Base-by-base conservation (phyloP, 2,329 filamentous ascomycete species). In the Penicillium aurantiogriseum region DNA sequence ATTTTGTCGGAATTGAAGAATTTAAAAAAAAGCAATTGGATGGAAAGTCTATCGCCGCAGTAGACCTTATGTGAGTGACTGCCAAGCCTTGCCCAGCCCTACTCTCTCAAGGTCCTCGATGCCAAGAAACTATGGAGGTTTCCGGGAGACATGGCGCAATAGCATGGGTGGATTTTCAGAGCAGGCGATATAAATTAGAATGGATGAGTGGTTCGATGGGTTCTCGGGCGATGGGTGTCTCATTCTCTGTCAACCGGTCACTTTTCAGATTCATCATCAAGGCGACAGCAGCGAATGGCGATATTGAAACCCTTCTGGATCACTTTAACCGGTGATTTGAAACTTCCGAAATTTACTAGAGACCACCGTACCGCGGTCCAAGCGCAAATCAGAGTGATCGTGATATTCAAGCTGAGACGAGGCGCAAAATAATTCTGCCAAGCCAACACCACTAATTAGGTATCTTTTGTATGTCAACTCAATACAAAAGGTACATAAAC, bases 91-190 rank as follows among this genome's bases (percentile, higher is more conserved):
- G 42, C 42, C 42, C 23, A 44, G 42, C 19, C 51, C 15, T 54
- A 13, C 2, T 10, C 27, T 48, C 44, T 42, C 52, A 54, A 48
- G 52, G 52, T 54, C 52, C 52, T 54, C 45, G 45, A 50, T 54
- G 43, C 52, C 52, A 54, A 54, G 52, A n/a, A 35, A n/a, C 5
- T 7, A 10, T 29, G 1, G 10, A 15, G 27, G 6, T 15, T 21
- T 13, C 27, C 11, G n/a, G 6, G 40, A 46, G 5, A 19, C 17
- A 44, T 46, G 44, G 44, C 19, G 11, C 29, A 33, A 33, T 8
- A n/a, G 5, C 8, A 7, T 33, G 19, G 13, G 19, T 6, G 19
- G 6, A 35, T 46, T 45, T 15, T 2, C 5, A 17, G 25, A 45
- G 19, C 0, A 15, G 10, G 19, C 21, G 2, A 46, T 7, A 33